Base-by-base conservation (phyloP, 306 rosid species). In the Macrotyloma uniflorum region DNA sequence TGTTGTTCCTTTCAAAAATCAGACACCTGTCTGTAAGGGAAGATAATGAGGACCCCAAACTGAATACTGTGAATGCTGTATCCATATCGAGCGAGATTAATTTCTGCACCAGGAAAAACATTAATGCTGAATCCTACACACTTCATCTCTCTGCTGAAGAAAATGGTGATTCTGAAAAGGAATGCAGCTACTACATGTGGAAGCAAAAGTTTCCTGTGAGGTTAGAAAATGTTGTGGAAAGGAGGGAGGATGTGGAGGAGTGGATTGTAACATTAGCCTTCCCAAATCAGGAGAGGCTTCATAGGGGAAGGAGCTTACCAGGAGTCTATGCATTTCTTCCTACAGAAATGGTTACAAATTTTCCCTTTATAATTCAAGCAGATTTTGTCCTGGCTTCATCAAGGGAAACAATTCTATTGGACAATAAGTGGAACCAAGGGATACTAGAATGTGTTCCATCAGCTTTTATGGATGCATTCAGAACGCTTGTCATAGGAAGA, bases 301-400 rank as follows among this genome's bases (percentile, higher is more conserved):
- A 63, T 6, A 73, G 87, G 54, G 93, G 90, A 64, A 57, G 4
- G 22, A 82, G 43, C 66, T 87, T 78, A 8, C 88, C 89, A 22
- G 97, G 97, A 38, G 67, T 91, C 53, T 91, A 86, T 24, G 90
- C 91, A 4, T 91, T 86, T 76, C 94, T 91, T 69, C 97, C 97
- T 16, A 91, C 97, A 16, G 92, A 88, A 80, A 89, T 89, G 94
- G 77, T 87, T 0, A 91, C 94, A 1, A 76, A 80, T 53, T 89
- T 91, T 35, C 97, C 97, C 2, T 91, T 91, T 82, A 87, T 89
- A 71, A 86, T 91, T 43, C 97, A 91, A 78, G 91, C 93, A 14
- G 97, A 91, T 77, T 91, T 91, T 83, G 85, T 93, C 1, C 71
- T 93, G 11, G 86, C 93, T 46, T 90, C 97, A 40, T 93, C 96